phyloP scores from a whole-genome alignment of 208 protist species.

The Porcisia deanei region DNA sequence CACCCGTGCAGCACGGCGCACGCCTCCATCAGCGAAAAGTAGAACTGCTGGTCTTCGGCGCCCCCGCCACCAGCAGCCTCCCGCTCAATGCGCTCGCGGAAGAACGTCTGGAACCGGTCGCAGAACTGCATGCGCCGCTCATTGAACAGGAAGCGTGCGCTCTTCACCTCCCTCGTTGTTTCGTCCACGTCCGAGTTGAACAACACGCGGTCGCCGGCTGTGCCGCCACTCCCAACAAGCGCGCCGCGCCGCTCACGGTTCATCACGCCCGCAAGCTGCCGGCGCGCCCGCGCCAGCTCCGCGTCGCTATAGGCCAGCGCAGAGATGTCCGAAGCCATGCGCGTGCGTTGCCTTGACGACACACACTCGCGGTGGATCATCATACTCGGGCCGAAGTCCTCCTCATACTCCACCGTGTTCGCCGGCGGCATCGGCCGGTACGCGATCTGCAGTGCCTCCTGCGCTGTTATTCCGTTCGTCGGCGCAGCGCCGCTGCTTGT shows the following conservation, averaged over 20 bases:
- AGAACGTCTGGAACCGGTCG: conserved; percentile 85
- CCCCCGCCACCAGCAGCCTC: conserved; percentile 5
- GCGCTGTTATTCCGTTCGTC: conserved; percentile 65
- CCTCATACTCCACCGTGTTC: conserved; percentile 86
- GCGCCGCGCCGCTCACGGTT: conserved; percentile 74
- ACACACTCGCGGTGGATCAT: conserved; percentile 90
- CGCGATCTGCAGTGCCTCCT: conserved; percentile 79
- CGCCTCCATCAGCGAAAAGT: conserved; percentile 90
- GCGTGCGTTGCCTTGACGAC: conserved; percentile 57
- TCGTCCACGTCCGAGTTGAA: conserved; percentile 71
- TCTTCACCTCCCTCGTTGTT: conserved; percentile 61
- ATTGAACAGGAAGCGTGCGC: conserved; percentile 84
- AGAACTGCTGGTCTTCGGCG: conserved; percentile 43
- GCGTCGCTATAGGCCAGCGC: conserved; percentile 76
- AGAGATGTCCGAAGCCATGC: conserved; percentile 58
- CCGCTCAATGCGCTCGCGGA: conserved; percentile 40
- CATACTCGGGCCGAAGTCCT: conserved; percentile 84
- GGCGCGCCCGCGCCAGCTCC: conserved; percentile 56
- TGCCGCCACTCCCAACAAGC: conserved; percentile 43
- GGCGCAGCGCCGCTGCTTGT: conserved; percentile 64
- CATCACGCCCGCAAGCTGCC: conserved; percentile 76
- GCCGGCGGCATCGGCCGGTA: conserved; percentile 81
- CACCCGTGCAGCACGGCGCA: conserved; percentile 87
- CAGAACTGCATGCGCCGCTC: conserved; percentile 81
- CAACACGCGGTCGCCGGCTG: conserved; percentile 52